Evolutionary conservation across 139 green algal genomes (phyloP), one percentile per base, ranked within the genome.

Genomic region (Axilococcus clingmanii): DNA sequence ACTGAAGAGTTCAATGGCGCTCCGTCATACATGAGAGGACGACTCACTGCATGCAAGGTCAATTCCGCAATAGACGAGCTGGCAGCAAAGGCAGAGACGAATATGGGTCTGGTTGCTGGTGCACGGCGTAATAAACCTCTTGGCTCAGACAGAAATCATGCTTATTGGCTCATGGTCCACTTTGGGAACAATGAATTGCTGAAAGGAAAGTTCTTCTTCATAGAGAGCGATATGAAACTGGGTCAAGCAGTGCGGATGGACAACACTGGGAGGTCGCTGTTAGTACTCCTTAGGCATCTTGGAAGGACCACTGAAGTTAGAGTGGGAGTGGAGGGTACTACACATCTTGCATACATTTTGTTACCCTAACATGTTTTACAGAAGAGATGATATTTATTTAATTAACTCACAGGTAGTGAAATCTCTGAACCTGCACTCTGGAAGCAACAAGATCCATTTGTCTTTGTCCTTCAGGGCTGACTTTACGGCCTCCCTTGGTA

Each of bases 401-500:
- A 37, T 40, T 41, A 40, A 22, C 22, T 36, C 35, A 25, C 43
- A 69, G 29, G 36, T 69, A 69, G 53, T 69, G 61, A 53, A 69
- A 69, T 20, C 52, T 52, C 20, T 28, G 27, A 8, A 60, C 38
- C 15, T 46, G 28, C 23, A 71, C 40, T 48, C 55, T 30, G 24
- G 50, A 44, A n/a, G 65, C 65, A 36, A 73, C 58, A n/a, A 73
- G 50, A 44, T 73, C 65, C 65, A 74, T 71, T 45, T 72, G 52
- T 45, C 66, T 48, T 47, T 72, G 66, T 52, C 92, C 92, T 46
- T 80, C 69, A 33, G 78, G 41, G 12, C 90, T 92, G 59, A 99
- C 88, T 32, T 67, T 65, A 54, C 92, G 81, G n/a, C n/a, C n/a
- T 29, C 85, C 85, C 66, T 90, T 86, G 31, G 59, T 41, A 28